Evolutionary conservation across 805 yeast genomes (phyloP), one percentile per base, ranked within the genome.

Genomic region (Ogataea glucozyma): DNA sequence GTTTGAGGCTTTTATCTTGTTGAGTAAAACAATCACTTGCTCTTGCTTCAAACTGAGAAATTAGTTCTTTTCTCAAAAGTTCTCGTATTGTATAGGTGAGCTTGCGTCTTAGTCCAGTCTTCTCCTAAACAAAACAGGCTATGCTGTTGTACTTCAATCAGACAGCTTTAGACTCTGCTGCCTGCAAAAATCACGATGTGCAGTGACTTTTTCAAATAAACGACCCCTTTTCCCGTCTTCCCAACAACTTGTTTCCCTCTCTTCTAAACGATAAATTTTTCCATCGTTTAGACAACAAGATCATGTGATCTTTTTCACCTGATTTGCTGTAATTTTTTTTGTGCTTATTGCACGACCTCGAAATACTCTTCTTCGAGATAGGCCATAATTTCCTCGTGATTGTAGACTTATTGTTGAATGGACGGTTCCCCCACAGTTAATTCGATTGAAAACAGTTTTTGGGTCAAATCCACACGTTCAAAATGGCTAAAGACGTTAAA

Each of bases 401-500:
- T n/a, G n/a, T n/a, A n/a, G n/a, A n/a, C n/a, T n/a, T n/a, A n/a
- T n/a, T n/a, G n/a, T n/a, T n/a, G n/a, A n/a, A n/a, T n/a, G n/a
- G n/a, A n/a, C n/a, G n/a, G n/a, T n/a, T n/a, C n/a, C n/a, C n/a
- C n/a, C n/a, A n/a, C n/a, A n/a, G n/a, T n/a, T n/a, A n/a, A n/a
- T n/a, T n/a, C n/a, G n/a, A n/a, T n/a, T n/a, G n/a, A n/a, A n/a
- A n/a, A n/a, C n/a, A n/a, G n/a, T n/a, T n/a, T n/a, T n/a, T n/a
- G n/a, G n/a, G n/a, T n/a, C n/a, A n/a, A n/a, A 27, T 5, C 23
- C 8, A 19, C 34, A n/a, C 7, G 4, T 33, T 13, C 29, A 40
- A 29, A 22, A 57, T 56, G 59, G 50, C 46, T 6, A 60, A 56
- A 38, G 65, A 62, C 43, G 60, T 59, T 12, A 57, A 54, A 37